Percentiles rank a stretch among this genome's conserved stretches.
phyloP scores from a whole-genome alignment of 352 stramenopile species.

The Albugo laibachii region DNA sequence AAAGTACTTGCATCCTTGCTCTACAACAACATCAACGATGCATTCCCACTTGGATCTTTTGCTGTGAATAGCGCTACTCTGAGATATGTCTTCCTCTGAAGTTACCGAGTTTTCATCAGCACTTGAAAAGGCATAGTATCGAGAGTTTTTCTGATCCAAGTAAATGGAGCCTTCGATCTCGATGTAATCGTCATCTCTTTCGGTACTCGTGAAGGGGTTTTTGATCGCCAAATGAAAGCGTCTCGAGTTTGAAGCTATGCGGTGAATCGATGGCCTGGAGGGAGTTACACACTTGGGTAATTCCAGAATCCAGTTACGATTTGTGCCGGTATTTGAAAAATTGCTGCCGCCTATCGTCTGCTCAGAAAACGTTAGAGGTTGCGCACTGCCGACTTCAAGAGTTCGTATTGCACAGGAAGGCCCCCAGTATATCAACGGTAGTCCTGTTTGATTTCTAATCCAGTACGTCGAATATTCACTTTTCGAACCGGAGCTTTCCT shows the following conservation, averaged over 20 bases:
- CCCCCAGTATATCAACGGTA: conserved; percentile 59
- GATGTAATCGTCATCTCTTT: conserved; percentile 8
- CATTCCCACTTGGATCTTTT: conserved; percentile 59
- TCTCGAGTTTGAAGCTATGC: conserved; percentile 7
- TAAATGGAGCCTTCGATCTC: conserved; percentile 56
- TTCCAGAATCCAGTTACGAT: conserved; percentile 2
- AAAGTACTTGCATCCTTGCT: conserved; percentile 77
- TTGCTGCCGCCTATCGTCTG: too few relatives aligned
- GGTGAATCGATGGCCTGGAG: background rate
- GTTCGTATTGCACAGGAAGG: conserved; percentile 27
- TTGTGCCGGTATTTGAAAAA: too few relatives aligned
- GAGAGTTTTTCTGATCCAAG: conserved; percentile 67
- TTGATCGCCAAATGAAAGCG: conserved; percentile 60
- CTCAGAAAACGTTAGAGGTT: conserved; percentile 37
- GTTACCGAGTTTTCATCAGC: conserved; percentile 1
- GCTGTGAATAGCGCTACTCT: conserved; percentile 4
- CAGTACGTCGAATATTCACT: conserved; percentile 72
- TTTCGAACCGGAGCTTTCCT: conserved; percentile 43
- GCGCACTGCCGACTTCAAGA: conserved; percentile 29
- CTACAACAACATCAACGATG: conserved; percentile 67
- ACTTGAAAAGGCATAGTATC: conserved; percentile 53
- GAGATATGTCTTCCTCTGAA: too few relatives aligned
- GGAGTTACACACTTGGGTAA: conserved; percentile 1
- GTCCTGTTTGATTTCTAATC: conserved; percentile 71
- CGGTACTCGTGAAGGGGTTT: conserved; percentile 17